A percentile compares a stretch with the other conserved stretches of the same genome.
Conservation (phyloP, 345 rosid species). For the Arabis alpina region DNA sequence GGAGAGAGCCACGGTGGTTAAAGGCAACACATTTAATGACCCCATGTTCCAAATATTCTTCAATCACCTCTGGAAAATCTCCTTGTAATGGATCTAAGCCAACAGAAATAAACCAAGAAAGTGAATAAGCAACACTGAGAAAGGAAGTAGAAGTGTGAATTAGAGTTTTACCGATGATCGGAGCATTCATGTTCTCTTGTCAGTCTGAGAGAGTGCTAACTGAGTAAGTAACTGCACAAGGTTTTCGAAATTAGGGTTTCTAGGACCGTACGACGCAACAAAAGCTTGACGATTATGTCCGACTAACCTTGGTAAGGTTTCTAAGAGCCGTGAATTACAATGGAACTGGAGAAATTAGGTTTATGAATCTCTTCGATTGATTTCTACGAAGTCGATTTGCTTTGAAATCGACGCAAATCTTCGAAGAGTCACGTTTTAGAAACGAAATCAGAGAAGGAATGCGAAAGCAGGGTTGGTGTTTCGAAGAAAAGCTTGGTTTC, state of each 20-base stretch:
- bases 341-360: constrained; percentile 11
- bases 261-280: neutral
- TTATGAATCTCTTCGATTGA: constrained; percentile 1
- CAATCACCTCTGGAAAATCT: constrained; percentile 97
- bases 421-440: neutral
- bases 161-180: constrained; percentile 36
- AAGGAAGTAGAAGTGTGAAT: constrained; percentile 5
- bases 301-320: neutral
- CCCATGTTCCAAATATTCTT: constrained; percentile 96
- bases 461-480: neutral
- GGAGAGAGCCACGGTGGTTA: constrained; percentile 97
- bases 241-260: constrained; percentile 32
- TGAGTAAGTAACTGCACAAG: constrained; percentile 4
- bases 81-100: constrained; percentile 91
- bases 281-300: neutral
- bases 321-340: neutral
- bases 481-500: constrained; percentile 25
- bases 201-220: neutral
- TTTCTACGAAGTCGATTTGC: neutral
- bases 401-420: neutral
- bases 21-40: constrained; percentile 93
- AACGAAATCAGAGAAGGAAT: neutral
- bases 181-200: constrained; percentile 38
- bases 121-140: neutral
- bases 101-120: neutral